Percentiles rank a stretch among this genome's conserved stretches.
Conservation (phyloP, 2,329 filamentous ascomycete species). For the Trichoderma cornu-damae region DNA sequence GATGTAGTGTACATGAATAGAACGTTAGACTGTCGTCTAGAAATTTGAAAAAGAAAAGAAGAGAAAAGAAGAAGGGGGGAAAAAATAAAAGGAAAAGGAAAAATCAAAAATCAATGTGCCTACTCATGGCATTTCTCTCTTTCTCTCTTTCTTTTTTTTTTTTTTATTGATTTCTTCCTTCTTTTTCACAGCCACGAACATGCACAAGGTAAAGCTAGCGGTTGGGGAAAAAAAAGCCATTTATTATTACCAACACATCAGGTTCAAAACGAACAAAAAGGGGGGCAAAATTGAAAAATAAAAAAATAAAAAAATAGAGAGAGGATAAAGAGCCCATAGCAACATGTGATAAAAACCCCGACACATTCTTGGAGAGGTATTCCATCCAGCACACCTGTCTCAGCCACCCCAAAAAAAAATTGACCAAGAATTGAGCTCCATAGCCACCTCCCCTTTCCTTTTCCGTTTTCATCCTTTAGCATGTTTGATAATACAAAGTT, state of each 20-base stretch:
- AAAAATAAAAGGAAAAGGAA: too few species aligned
- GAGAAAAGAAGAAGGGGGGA: not conserved
- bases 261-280: not conserved
- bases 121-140: too few species aligned
- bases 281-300: too few species aligned
- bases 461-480: not conserved
- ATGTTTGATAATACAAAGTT: not conserved
- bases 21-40: slow-evolving; percentile 2
- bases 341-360: not conserved
- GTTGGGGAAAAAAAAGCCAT: not conserved
- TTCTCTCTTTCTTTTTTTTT: too few species aligned
- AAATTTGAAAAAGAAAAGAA: not conserved
- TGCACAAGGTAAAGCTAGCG: too few species aligned
- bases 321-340: too few species aligned
- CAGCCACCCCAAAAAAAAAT: not conserved
- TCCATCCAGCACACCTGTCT: not conserved
- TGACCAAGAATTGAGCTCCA: not conserved
- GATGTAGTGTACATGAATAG: not conserved
- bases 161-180: not conserved
- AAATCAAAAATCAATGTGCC: too few species aligned
- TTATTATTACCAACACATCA: not conserved
- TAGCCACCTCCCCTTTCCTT: not conserved
- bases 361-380: not conserved
- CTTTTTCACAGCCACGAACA: too few species aligned
- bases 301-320: not conserved